phyloP scores from a whole-genome alignment of 2,329 filamentous ascomycete genomes.

The Fusarium heterosporum region DNA sequence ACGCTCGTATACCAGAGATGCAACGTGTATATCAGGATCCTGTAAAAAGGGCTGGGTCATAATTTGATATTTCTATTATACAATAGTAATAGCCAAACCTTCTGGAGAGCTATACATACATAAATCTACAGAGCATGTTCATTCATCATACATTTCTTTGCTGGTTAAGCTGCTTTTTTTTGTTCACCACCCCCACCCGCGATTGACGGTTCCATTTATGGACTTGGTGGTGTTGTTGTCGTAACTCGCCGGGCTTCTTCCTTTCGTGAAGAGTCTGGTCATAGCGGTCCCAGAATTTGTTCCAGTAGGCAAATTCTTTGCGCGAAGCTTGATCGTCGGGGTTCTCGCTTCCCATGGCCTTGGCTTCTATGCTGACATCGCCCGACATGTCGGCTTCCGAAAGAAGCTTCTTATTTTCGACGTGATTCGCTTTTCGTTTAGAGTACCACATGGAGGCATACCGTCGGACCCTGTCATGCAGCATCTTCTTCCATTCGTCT shows the following conservation, averaged over 20 bases:
- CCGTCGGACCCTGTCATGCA: constrained; percentile 38
- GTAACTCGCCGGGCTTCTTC: neutral
- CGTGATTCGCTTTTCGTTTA: constrained; percentile 25
- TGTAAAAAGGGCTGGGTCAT: neutral
- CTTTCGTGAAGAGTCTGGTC: constrained; percentile 37
- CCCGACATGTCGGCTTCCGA: neutral
- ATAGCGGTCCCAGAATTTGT: constrained; percentile 45
- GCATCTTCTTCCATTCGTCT: constrained; percentile 33
- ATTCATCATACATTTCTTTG: constrained; percentile 17
- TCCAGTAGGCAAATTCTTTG: constrained; percentile 42
- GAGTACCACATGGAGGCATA: constrained; percentile 41
- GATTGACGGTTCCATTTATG: neutral
- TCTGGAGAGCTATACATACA: constrained; percentile 28
- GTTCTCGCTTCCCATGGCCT: constrained; percentile 6
- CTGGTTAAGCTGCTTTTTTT: neutral
- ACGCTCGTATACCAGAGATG: neutral
- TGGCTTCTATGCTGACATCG: constrained; percentile 12
- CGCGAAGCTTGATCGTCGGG: constrained; percentile 32
- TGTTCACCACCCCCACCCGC: neutral
- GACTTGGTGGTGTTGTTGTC: neutral
- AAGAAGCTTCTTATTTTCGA: neutral
- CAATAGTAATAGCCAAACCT: constrained; percentile 5
- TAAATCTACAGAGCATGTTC: constrained; percentile 24
- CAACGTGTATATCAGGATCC: neutral
- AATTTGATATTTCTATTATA: constrained; percentile 22